Evolutionary conservation across 352 stramenopile genomes (phyloP), one percentile per base, ranked within the genome.

Genomic region (Aphanomyces stellatus): DNA sequence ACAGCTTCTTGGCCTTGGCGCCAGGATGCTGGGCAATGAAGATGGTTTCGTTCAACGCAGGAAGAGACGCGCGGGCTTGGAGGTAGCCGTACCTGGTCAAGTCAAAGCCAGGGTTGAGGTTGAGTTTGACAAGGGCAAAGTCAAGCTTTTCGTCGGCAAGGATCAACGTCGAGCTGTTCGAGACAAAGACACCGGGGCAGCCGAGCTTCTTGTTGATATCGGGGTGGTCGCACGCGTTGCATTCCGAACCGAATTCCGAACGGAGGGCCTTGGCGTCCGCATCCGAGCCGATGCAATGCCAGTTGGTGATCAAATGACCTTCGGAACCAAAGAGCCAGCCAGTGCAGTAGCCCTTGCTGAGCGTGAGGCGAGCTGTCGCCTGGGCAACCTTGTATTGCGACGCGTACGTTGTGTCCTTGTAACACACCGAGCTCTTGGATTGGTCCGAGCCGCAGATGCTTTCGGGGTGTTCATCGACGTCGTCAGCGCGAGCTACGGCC

Each of bases 21-120:
- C 72, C 75, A 4, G 82, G 80, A 51, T 91, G 82, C 62, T 88
- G 79, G 2, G 77, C 76, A 42, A 88, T 83, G 46, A 85, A 88
- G 53, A 88, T 80, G 4, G 61, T 6, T 70, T 90, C 82, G 4
- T 73, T 71, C 42, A 88, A 72, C 5, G 72, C 55, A 3, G 78
- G 77, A 19, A 76, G 77, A 15, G 62, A 62, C 7, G 59, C 57
- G 28, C 81, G 76, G 19, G 84, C 46, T 4, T 51, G 65, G 46
- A 88, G 51, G 27, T 79, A 87, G 17, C 79, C 81, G 67, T 84
- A 90, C 27, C 31, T 42, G 17, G 31, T 35, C 2, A 64, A 71
- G 25, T 79, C 53, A 33, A 74, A 76, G 10, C 72, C 53, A 25
- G 75, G 49, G 51, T 86, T 86, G 5, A 76, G 69, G 13, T 82